These are phyloP conservation scores for Tolypocladium ophioglossoides DNA, from an alignment of 2,329 filamentous ascomycete genomes.

Conservation along the genomic window DNA sequence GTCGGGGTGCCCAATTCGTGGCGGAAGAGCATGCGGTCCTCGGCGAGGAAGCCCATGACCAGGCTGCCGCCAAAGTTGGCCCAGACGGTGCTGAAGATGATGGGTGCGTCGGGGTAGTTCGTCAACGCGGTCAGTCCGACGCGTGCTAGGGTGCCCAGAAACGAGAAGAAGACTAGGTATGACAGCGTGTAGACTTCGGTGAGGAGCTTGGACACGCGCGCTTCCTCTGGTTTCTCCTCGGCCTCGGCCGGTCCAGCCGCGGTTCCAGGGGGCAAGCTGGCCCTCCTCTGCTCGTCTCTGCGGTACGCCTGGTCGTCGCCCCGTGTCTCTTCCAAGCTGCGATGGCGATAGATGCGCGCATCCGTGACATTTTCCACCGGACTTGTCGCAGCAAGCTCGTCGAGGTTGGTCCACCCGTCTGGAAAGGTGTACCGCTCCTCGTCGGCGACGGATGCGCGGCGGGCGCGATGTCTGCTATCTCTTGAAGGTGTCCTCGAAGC, in stretches of 20 bases:
- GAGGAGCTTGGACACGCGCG: conserved; percentile 33
- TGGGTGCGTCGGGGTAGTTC: conserved; percentile 64
- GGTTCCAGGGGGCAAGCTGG: not conserved
- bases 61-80: conserved; percentile 76
- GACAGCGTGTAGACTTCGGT: conserved; percentile 63
- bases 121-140: conserved; percentile 73
- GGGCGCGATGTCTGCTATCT: not conserved
- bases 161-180: conserved; percentile 75
- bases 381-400: conserved; percentile 27
- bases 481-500: not conserved
- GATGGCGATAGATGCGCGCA: conserved; percentile 4
- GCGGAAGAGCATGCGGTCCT: conserved; percentile 68
- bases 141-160: conserved; percentile 74
- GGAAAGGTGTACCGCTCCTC: conserved; percentile 11
- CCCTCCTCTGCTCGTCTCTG: not conserved
- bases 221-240: not conserved
- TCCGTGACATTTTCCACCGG: conserved; percentile 10
- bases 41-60: conserved; percentile 74
- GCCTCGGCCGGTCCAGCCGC: conserved; percentile 4
- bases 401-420: conserved; percentile 28
- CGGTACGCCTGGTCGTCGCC: conserved; percentile 5
- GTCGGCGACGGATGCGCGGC: not conserved
- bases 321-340: conserved; percentile 7
- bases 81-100: conserved; percentile 71
- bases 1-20: conserved; percentile 48